phyloP scores from a whole-genome alignment of 2,329 filamentous ascomycete genomes.

The Epichloe brachyelytri region DNA sequence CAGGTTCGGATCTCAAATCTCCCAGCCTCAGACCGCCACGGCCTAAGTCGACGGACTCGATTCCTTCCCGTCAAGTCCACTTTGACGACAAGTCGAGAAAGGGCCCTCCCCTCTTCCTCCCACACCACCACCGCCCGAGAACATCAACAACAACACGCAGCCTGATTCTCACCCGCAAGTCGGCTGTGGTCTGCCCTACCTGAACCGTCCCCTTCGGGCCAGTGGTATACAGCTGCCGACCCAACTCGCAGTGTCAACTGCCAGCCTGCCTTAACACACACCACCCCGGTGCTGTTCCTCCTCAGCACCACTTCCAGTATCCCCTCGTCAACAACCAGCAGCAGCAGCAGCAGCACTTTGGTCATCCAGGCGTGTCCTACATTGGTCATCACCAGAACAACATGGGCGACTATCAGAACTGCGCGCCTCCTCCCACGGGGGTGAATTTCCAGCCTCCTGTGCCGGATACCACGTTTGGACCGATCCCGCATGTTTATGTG shows the following conservation, averaged over 20 bases:
- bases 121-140: background rate
- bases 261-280: conserved; percentile 2
- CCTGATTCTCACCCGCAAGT: conserved; percentile 8
- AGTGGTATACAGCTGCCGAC: conserved; percentile 23
- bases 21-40: conserved; percentile 17
- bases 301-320: conserved; percentile 1
- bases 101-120: background rate
- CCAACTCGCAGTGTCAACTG: conserved; percentile 18
- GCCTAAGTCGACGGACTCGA: conserved; percentile 13
- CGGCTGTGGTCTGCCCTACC: conserved; percentile 10
- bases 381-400: conserved; percentile 6
- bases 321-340: conserved; percentile 7
- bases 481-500: conserved; percentile 40
- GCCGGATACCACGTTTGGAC: conserved; percentile 43
- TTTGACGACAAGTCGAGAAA: conserved; percentile 11
- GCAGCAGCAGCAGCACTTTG: conserved; percentile 4
- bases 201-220: conserved; percentile 9
- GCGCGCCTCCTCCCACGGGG: conserved; percentile 28
- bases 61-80: conserved; percentile 21
- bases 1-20: conserved; percentile 14
- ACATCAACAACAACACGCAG: conserved; percentile 2
- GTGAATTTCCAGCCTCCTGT: conserved; percentile 46
- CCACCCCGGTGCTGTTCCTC: background rate
- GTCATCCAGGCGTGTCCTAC: background rate
- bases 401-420: conserved; percentile 30